phyloP scores from a whole-genome alignment of 768 basidiomycete genomes.

The Astraeus odoratus region DNA sequence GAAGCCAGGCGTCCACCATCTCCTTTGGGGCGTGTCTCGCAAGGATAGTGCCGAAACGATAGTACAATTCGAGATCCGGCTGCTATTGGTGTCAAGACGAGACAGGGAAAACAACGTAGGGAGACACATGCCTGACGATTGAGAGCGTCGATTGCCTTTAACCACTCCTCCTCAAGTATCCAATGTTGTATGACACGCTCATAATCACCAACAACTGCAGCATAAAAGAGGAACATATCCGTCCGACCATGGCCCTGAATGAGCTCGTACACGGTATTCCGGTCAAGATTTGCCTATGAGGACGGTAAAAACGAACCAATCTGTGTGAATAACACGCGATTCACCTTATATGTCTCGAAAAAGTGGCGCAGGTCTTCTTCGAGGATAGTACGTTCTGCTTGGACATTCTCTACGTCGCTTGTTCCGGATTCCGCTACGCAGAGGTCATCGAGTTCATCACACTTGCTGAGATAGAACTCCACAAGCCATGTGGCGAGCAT shows the following conservation, averaged over 20 bases:
- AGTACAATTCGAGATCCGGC: conserved; percentile 85
- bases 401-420: conserved; percentile 79
- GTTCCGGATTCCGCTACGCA: conserved; percentile 80
- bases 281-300: conserved; percentile 74
- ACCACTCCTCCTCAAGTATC: conserved; percentile 89
- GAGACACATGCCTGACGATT: conserved; percentile 75
- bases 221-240: conserved; percentile 89
- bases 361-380: conserved; percentile 94
- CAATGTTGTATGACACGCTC: conserved; percentile 86
- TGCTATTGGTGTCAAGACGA: conserved; percentile 26
- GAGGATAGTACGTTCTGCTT: conserved; percentile 70
- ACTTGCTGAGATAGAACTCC: conserved; percentile 95
- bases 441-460: conserved; percentile 91
- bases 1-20: conserved; percentile 89
- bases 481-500: conserved; percentile 98
- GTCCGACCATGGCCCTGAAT: conserved; percentile 90
- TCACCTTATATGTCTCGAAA: conserved; percentile 88
- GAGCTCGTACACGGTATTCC: conserved; percentile 82
- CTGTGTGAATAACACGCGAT: conserved; percentile 5
- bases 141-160: conserved; percentile 83
- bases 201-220: conserved; percentile 72
- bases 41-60: conserved; percentile 84
- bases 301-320: not conserved
- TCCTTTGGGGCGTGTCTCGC: conserved; percentile 83
- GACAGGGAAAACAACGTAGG: not conserved